Conservation (phyloP, 148 eudicot species). For the Fallopia convolvulus region DNA sequence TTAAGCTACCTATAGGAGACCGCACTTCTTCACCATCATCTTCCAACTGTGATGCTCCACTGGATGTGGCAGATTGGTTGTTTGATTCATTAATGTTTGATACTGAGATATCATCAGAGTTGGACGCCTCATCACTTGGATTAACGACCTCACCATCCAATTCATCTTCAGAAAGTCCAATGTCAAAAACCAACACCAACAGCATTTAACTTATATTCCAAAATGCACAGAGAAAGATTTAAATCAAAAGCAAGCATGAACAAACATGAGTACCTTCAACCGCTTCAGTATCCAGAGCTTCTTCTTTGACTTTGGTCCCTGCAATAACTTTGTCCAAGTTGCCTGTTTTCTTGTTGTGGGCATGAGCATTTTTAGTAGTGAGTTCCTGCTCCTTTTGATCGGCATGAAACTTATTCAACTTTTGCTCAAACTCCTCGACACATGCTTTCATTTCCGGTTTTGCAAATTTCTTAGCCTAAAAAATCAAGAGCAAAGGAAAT, state of each 20-base stretch:
- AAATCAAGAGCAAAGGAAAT: neutral
- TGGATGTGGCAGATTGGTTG: constrained; percentile 33
- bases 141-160: constrained; percentile 35
- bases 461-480: constrained; percentile 88
- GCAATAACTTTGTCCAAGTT: constrained; percentile 33
- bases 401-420: constrained; percentile 60
- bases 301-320: constrained; percentile 29
- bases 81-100: constrained; percentile 19
- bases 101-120: constrained; percentile 10
- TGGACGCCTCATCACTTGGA: constrained; percentile 18
- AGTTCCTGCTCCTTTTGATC: constrained; percentile 85
- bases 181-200: constrained; percentile 7
- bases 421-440: constrained; percentile 91
- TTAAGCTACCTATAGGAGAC: constrained; percentile 41
- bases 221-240: neutral
- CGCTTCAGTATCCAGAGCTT: constrained; percentile 39
- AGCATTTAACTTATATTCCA: neutral
- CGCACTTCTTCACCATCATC: constrained; percentile 43
- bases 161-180: constrained; percentile 19
- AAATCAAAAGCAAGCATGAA: constrained; percentile 1
- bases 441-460: constrained; percentile 77
- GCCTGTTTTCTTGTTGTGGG: constrained; percentile 50
- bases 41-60: constrained; percentile 42
- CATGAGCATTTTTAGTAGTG: constrained; percentile 81
- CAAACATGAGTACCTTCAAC: constrained; percentile 36